These are phyloP conservation scores for Teratosphaeria zuluensis DNA, from an alignment of 2,329 filamentous ascomycete genomes.

Conservation along the genomic window DNA sequence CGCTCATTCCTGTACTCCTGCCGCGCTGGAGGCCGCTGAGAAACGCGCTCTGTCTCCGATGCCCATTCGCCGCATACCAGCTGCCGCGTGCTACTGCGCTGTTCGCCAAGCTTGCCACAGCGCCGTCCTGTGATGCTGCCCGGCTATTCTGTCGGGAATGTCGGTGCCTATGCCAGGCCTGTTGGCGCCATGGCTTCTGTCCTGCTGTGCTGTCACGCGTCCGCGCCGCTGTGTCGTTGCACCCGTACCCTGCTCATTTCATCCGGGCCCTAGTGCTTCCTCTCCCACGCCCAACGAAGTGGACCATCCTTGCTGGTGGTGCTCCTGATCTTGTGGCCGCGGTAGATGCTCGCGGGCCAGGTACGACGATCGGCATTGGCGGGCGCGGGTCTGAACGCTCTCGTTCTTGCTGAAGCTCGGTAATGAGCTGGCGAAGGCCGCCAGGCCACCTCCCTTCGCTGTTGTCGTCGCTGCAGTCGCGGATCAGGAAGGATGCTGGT, in stretches of 20 bases:
- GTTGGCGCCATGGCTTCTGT: not conserved
- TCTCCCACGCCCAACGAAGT: not conserved
- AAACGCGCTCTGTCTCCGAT: not conserved
- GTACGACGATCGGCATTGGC: not conserved
- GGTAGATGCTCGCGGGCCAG: not conserved
- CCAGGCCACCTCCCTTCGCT: not conserved
- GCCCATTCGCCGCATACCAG: not conserved
- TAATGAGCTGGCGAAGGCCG: not conserved
- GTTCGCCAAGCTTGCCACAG: no score
- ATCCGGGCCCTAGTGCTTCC: not conserved
- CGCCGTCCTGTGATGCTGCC: no score
- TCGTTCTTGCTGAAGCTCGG: not conserved
- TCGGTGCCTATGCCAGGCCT: not conserved
- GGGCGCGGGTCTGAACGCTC: not conserved
- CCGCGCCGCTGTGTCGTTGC: no score
- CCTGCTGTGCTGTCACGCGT: no score
- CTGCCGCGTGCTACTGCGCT: not conserved
- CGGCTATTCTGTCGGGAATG: not conserved
- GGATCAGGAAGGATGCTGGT: not conserved
- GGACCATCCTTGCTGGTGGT: not conserved
- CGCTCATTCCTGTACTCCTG: not conserved
- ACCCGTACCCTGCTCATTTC: not conserved
- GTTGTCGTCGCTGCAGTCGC: not conserved
- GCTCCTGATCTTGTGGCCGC: not conserved
- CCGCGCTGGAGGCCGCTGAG: not conserved